Evolutionary conservation across 2,329 filamentous ascomycete species (phyloP), one percentile per base, ranked within the genome.

Genomic region (Diaporthe ampelina): DNA sequence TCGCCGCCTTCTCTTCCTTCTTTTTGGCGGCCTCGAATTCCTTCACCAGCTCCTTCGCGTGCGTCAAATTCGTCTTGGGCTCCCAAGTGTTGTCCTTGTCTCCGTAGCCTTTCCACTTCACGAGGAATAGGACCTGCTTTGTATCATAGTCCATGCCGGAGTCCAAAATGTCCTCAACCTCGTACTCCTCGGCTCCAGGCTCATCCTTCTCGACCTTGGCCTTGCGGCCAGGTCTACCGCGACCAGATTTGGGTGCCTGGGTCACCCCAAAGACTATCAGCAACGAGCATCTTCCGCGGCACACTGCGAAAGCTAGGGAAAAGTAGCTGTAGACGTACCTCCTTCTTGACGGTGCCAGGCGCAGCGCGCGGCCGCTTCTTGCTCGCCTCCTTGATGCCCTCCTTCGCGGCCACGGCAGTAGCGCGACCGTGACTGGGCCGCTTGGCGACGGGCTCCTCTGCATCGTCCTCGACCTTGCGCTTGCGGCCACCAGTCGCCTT

Each of bases 81-180:
- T 90, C 89, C 89, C 89, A 91, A 0, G 88, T 90, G 74, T 86
- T 89, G 1, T 87, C 78, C 24, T 81, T 79, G 0, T 77, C 75
- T 0, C 82, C 68, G 71, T 83, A 90, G 0, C 86, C 87, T 76
- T 86, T 84, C 89, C 89, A 91, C 79, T 90, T 89, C 70, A 91
- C 84, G 4, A 82, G 75, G 78, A 88, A 91, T 77, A 85, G 79
- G 75, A 84, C 81, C 74, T 83, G 78, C 75, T 81, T 81, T 1
- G 83, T 84, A 7, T 80, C 78, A 9, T 77, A 78, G 54, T 87
- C 83, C 50, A 87, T 80, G 6, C 78, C 80, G 0, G 82, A 82
- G 24, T 84, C 83, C 15, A 88, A 68, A 43, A 90, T 87, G 4
- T 79, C 77, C 77, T 90, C 88, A 0, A 90, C 86, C 70, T 86